Conservation (phyloP, 331 rosid genomes). For the Cydonia oblonga region DNA sequence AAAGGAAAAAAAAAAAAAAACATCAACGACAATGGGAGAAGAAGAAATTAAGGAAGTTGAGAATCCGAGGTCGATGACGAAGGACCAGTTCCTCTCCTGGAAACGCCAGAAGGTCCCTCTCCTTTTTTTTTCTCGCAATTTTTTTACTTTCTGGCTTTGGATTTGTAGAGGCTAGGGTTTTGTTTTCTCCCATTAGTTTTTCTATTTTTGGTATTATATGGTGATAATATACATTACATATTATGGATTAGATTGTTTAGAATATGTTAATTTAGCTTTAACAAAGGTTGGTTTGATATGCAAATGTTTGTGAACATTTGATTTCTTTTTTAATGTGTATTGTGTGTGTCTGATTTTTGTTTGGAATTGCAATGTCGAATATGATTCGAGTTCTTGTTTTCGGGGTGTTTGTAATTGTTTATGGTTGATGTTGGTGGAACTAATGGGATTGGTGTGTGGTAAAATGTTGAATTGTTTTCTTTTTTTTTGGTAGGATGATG, state of each 20-base stretch:
- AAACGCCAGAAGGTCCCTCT: slow-evolving; percentile 39
- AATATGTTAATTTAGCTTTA: neutral
- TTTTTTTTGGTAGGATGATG: slow-evolving; percentile 40
- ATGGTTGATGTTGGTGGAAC: neutral
- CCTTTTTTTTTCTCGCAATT: neutral
- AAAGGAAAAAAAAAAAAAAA: neutral
- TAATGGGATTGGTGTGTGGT: neutral
- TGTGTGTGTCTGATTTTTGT: neutral
- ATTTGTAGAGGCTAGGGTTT: slow-evolving; percentile 8
- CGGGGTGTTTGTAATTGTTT: neutral
- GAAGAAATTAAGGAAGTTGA: slow-evolving; percentile 26
- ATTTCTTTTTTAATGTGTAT: neutral
- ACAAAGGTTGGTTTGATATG: neutral
- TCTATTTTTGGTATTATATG: neutral
- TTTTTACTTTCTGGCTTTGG: neutral
- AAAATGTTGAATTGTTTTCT: neutral
- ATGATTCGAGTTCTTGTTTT: neutral
- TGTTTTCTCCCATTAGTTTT: neutral
- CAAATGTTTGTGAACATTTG: neutral
- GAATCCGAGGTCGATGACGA: slow-evolving; percentile 33
- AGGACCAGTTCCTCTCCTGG: slow-evolving; percentile 58
- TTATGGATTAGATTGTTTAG: neutral
- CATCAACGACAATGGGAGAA: slow-evolving; percentile 37
- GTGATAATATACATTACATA: neutral
- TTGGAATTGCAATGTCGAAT: neutral